Conservation (phyloP, 2,329 filamentous ascomycete genomes). For the Septoria petroselini region DNA sequence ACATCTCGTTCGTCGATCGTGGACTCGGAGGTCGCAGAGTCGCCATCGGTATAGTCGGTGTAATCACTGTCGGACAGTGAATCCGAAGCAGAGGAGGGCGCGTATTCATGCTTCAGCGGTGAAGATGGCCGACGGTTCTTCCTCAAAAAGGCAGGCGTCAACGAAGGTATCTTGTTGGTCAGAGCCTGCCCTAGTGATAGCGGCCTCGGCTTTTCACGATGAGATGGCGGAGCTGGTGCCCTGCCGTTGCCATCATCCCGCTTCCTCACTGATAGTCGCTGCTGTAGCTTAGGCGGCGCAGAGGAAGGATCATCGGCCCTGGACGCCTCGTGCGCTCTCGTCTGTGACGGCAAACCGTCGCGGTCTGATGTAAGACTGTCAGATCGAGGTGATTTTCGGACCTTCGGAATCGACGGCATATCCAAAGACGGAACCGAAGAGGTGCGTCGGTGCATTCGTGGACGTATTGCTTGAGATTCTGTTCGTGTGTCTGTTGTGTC, state of each 20-base stretch:
- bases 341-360: slow-evolving; percentile 24
- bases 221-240: slow-evolving; percentile 36
- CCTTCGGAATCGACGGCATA: slow-evolving; percentile 46
- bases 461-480: slow-evolving; percentile 30
- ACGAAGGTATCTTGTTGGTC: slow-evolving; percentile 32
- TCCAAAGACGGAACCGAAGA: slow-evolving; percentile 50
- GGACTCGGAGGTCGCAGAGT: slow-evolving; percentile 48
- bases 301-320: slow-evolving; percentile 31
- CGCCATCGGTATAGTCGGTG: slow-evolving; percentile 50
- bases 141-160: slow-evolving; percentile 39
- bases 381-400: slow-evolving; percentile 43
- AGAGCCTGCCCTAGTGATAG: slow-evolving; percentile 30
- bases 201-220: slow-evolving; percentile 21
- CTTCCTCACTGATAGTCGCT: slow-evolving; percentile 24
- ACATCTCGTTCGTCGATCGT: slow-evolving; percentile 58
- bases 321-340: slow-evolving; percentile 17
- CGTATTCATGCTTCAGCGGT: slow-evolving; percentile 94
- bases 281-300: slow-evolving; percentile 38
- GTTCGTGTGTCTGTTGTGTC: no score
- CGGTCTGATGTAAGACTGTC: slow-evolving; percentile 32
- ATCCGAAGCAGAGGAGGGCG: slow-evolving; percentile 72
- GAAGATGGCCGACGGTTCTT: slow-evolving; percentile 75
- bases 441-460: slow-evolving; percentile 43
- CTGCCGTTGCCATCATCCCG: slow-evolving; percentile 23
- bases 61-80: slow-evolving; percentile 58